These are phyloP conservation scores for Alternaria incomplexa DNA, from an alignment of 2,329 filamentous ascomycete genomes.

Conservation along the genomic window DNA sequence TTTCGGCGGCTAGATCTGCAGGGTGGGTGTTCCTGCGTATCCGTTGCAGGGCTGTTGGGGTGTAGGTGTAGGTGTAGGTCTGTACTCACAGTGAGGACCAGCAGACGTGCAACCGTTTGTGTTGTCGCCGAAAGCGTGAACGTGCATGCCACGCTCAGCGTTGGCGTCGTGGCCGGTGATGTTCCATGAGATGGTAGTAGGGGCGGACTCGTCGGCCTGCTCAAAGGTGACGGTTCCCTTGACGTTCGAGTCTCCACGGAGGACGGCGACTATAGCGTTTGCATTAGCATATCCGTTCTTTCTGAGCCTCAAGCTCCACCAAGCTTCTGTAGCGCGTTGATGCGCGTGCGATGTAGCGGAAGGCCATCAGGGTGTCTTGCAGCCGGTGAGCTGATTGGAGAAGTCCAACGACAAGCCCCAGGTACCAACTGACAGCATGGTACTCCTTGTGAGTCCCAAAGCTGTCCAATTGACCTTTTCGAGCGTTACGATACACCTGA, in stretches of 20 bases:
- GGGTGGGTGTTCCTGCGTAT: not conserved
- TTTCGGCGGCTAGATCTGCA: not conserved
- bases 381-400: constrained; percentile 32
- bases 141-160: constrained; percentile 96
- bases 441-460: constrained; percentile 22
- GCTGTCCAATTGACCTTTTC: constrained; percentile 28
- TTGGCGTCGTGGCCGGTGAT: constrained; percentile 92
- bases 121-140: constrained; percentile 99
- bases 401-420: constrained; percentile 7
- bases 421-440: constrained; percentile 27
- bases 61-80: not conserved
- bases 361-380: constrained; percentile 39
- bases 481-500: constrained; percentile 10
- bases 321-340: not conserved
- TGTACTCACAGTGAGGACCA: constrained; percentile 86
- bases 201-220: constrained; percentile 80
- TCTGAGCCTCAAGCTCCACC: not conserved
- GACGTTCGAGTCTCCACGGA: constrained; percentile 98
- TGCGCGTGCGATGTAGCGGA: not conserved
- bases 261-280: constrained; percentile 75
- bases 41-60: not conserved
- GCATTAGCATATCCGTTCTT: constrained; percentile 8
- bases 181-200: constrained; percentile 90
- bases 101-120: constrained; percentile 99
- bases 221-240: constrained; percentile 93